These are phyloP conservation scores for Monosporascus sp. DNA, from an alignment of 2,329 filamentous ascomycete species.

Conservation along the genomic window DNA sequence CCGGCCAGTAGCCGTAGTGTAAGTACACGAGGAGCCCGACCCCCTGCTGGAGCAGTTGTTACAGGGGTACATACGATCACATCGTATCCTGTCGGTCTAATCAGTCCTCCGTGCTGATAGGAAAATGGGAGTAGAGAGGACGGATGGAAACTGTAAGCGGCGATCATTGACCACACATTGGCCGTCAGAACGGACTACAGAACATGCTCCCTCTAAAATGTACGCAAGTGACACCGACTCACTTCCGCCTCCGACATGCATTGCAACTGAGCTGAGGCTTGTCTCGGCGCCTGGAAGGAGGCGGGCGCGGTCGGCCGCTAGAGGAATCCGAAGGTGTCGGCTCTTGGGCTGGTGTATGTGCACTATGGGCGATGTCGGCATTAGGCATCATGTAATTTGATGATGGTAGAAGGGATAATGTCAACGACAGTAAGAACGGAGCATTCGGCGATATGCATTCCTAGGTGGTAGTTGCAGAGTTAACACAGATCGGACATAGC, in stretches of 20 bases:
- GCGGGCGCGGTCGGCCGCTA: background rate
- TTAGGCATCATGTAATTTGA: background rate
- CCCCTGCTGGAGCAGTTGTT: constrained; percentile 14
- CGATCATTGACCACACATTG: background rate
- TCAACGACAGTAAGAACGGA: no score
- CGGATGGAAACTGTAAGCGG: no score
- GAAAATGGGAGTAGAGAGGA: background rate
- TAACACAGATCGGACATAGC: no score
- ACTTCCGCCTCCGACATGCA: background rate
- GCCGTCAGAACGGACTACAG: background rate
- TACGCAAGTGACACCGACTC: background rate
- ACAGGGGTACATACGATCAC: constrained; percentile 21
- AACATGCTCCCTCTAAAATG: background rate
- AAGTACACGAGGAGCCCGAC: background rate
- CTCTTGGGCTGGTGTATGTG: background rate
- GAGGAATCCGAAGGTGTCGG: background rate
- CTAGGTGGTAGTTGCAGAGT: no score
- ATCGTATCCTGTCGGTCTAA: constrained; percentile 13
- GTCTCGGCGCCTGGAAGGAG: background rate
- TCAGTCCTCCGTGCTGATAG: background rate
- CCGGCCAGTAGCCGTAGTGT: background rate
- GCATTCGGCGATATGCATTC: no score
- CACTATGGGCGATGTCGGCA: background rate
- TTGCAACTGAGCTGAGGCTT: background rate
- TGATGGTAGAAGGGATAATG: no score